Evolutionary conservation across 164 flowering plant genomes (phyloP).

Genomic region (Annona squamosa): DNA sequence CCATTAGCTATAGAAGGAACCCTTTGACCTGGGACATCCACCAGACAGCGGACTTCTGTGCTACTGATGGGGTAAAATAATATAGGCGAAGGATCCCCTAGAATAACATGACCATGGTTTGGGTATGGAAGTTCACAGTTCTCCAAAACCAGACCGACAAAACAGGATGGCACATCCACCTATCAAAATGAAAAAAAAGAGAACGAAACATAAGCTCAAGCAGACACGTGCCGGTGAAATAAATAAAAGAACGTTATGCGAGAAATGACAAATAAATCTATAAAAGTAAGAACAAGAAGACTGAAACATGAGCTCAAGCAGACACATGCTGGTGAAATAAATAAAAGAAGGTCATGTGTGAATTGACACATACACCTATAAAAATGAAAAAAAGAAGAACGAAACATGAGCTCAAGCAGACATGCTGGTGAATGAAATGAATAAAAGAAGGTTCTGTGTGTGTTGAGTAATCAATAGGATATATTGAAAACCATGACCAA

Average conservation of each 20-base stretch:
- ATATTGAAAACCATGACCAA: background rate
- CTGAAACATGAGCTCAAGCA: background rate
- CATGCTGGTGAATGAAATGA: background rate
- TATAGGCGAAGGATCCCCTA: conserved; percentile 86
- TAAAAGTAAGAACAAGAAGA: background rate
- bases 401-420: background rate
- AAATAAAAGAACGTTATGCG: too few relatives aligned
- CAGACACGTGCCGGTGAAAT: background rate
- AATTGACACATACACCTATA: conserved; percentile 76
- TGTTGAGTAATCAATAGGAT: conserved; percentile 24
- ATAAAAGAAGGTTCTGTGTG: too few relatives aligned
- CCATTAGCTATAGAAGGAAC: conserved; percentile 88
- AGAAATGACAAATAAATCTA: conserved; percentile 74
- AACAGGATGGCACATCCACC: conserved; percentile 91
- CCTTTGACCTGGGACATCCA: conserved; percentile 91
- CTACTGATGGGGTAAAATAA: conserved; percentile 87
- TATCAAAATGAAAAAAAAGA: conserved; percentile 17
- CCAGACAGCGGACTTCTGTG: conserved; percentile 83
- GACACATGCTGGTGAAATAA: background rate
- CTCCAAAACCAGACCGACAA: conserved; percentile 82
- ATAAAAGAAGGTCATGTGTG: too few relatives aligned
- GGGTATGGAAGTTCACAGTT: conserved; percentile 79
- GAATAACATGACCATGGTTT: conserved; percentile 85
- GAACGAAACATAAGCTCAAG: background rate
- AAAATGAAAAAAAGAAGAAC: background rate